Evolutionary conservation across 495 filamentous ascomycete species (phyloP).

Genomic region (Penicillium alfredii): DNA sequence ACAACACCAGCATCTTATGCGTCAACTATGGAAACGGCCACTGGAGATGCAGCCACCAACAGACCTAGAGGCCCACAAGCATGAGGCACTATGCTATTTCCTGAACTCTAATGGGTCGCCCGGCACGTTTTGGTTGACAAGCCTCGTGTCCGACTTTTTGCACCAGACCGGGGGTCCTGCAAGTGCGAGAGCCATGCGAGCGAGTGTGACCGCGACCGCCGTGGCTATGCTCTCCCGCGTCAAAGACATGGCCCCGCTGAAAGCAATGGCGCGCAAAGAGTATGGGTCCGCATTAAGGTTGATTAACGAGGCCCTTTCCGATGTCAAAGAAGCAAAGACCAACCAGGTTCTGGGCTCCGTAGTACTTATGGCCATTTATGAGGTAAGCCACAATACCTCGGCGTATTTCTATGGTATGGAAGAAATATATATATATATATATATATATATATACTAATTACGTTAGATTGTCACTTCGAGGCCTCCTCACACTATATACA

Average conservation of each 20-base stretch:
- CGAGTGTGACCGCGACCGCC: slow-evolving; percentile 44
- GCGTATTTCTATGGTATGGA: too few relatives aligned
- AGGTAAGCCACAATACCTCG: too few relatives aligned
- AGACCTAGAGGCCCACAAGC: slow-evolving; percentile 20
- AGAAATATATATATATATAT: too few relatives aligned
- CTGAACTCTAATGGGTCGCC: slow-evolving; percentile 36
- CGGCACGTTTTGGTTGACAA: slow-evolving; percentile 28
- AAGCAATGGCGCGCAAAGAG: slow-evolving; percentile 36
- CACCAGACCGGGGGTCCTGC: slow-evolving; percentile 10
- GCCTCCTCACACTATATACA: slow-evolving; percentile 38
- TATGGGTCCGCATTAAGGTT: slow-evolving; percentile 44
- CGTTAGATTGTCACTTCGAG: slow-evolving; percentile 44
- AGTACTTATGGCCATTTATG: slow-evolving; percentile 49
- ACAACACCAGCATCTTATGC: slow-evolving; percentile 6
- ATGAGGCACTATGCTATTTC: slow-evolving; percentile 42
- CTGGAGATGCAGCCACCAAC: slow-evolving; percentile 20
- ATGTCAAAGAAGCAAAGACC: slow-evolving; percentile 49
- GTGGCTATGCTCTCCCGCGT: slow-evolving; percentile 46
- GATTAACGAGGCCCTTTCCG: slow-evolving; percentile 49
- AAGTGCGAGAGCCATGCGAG: slow-evolving; percentile 35
- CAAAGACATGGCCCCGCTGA: slow-evolving; percentile 27
- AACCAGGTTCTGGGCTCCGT: slow-evolving; percentile 59
- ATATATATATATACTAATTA: too few relatives aligned
- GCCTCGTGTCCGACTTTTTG: slow-evolving; percentile 22
- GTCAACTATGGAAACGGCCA: slow-evolving; percentile 7